Evolutionary conservation across 2,329 filamentous ascomycete species (phyloP), one percentile per base, ranked within the genome.

Genomic region (Diplodia sapinea): DNA sequence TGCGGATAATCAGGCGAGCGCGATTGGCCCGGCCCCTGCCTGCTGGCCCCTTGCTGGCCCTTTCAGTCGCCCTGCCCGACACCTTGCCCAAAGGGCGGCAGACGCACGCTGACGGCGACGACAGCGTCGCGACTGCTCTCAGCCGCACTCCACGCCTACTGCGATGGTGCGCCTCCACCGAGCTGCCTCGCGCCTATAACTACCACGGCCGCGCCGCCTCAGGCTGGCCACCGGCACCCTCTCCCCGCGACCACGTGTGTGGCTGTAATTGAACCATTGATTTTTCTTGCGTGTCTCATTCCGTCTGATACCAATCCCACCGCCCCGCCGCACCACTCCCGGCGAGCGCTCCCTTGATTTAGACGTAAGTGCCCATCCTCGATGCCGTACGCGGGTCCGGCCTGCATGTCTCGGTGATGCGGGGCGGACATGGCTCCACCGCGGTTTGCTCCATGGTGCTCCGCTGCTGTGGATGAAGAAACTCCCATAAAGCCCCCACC

Each of bases 231-330:
- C 40, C 6, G 17, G 7, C 31, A 31, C n/a, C 43, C 13, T 11
- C 59, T 15, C 26, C 43, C 57, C 57, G 57, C 59, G 59, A 63
- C 59, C 59, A 63, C 59, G 59, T 63, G 59, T 63, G 40, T 51
- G 50, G 59, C 47, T 63, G 36, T 63, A 63, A 63, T 63, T 63
- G 59, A 26, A 26, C 26, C 26, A 17, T 38, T 51, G 59, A 38
- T 57, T 52, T 52, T 26, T 26, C n/a, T 40, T 23, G 11, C 54
- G 29, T 56, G 43, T 63, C 59, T 51, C 50, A 51, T 63, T 38
- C 23, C 56, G 8, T 49, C 40, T 26, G n/a, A 49, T 51, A 26
- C 47, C 20, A 6, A 1, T 4, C 11, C 29, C 59, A 11, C 7
- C 23, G 56, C 59, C n/a, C 7, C 23, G 56, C 36, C 56, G 31